Percentiles rank a stretch among this genome's conserved stretches.
These are phyloP conservation scores for Trichoderma sp. DNA, from an alignment of 2,329 filamentous ascomycete genomes.

Conservation along the genomic window DNA sequence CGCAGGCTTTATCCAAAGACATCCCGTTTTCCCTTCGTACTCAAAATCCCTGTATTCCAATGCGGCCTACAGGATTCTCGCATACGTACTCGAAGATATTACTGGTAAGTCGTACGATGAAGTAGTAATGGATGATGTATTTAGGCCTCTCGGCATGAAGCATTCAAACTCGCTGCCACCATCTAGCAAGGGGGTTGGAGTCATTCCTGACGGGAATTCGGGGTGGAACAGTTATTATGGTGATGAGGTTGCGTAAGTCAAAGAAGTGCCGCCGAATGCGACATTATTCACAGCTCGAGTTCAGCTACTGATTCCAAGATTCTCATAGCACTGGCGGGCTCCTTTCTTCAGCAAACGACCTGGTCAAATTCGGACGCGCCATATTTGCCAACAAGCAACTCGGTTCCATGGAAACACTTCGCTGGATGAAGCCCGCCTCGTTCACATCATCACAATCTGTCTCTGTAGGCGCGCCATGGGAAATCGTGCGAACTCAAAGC, in stretches of 20 bases:
- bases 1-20: constrained; percentile 18
- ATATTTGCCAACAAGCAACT: constrained; percentile 11
- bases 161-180: constrained; percentile 14
- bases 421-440: constrained; percentile 23
- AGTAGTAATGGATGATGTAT: constrained; percentile 2
- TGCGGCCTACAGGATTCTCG: constrained; percentile 24
- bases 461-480: constrained; percentile 32
- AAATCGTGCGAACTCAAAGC: constrained; percentile 29
- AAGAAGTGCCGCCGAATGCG: background rate
- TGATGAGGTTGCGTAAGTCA: constrained; percentile 20
- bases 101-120: constrained; percentile 22
- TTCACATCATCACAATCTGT: constrained; percentile 15
- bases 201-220: constrained; percentile 18
- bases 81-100: constrained; percentile 25
- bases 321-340: constrained; percentile 14
- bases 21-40: constrained; percentile 22
- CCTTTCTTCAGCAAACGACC: constrained; percentile 15
- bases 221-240: constrained; percentile 15
- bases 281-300: background rate
- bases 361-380: constrained; percentile 7
- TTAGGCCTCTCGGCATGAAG: constrained; percentile 14
- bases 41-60: constrained; percentile 26
- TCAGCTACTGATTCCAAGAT: background rate
- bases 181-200: background rate
- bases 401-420: constrained; percentile 1